These are phyloP conservation scores for Paraphaeosphaeria minitans DNA, from an alignment of 2,329 filamentous ascomycete species.

Conservation along the genomic window DNA sequence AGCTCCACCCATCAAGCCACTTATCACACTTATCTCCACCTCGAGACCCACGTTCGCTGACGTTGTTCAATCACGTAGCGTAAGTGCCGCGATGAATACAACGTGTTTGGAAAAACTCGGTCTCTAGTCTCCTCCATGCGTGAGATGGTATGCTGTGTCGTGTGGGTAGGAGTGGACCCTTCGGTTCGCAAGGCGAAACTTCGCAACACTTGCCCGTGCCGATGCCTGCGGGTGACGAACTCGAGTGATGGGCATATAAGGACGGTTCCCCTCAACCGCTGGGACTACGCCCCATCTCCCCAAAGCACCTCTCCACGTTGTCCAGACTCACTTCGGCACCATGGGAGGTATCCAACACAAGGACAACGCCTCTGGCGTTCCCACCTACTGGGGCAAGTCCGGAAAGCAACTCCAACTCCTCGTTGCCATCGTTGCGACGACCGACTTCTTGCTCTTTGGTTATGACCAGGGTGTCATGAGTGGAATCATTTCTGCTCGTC, in stretches of 20 bases:
- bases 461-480: constrained; percentile 53
- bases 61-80: constrained; percentile 5
- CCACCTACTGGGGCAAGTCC: constrained; percentile 6
- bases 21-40: constrained; percentile 4
- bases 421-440: background rate
- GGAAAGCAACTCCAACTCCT: constrained; percentile 3
- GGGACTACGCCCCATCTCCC: background rate
- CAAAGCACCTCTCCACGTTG: constrained; percentile 3
- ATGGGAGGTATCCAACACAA: background rate
- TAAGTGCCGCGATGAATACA: background rate
- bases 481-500: constrained; percentile 48
- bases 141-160: background rate
- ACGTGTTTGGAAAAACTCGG: constrained; percentile 6
- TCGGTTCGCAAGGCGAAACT: constrained; percentile 5
- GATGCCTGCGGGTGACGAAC: background rate
- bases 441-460: constrained; percentile 55
- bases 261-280: background rate
- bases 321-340: background rate
- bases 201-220: background rate
- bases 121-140: constrained; percentile 4
- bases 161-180: constrained; percentile 4
- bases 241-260: constrained; percentile 3
- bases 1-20: constrained; percentile 1
- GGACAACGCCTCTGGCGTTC: constrained; percentile 2
- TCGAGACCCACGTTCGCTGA: background rate